A percentile compares a stretch with the other conserved stretches of the same genome.
These are phyloP conservation scores for Cordyceps cateniannulata DNA, from an alignment of 2,329 filamentous ascomycete genomes.

Conservation along the genomic window DNA sequence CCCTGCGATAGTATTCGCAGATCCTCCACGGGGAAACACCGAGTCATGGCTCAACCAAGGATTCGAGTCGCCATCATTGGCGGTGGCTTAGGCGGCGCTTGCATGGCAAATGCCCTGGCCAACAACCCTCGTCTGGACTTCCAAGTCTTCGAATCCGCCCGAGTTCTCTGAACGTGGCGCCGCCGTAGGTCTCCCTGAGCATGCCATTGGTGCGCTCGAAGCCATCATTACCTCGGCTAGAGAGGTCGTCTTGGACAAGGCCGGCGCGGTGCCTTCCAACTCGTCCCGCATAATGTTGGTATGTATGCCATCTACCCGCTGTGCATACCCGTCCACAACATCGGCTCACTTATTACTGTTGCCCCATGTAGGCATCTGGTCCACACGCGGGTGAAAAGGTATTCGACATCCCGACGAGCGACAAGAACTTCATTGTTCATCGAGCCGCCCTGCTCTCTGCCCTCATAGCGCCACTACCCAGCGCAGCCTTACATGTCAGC, in stretches of 20 bases:
- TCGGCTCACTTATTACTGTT: background rate
- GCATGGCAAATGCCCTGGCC: constrained; percentile 17
- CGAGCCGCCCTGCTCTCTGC: constrained; percentile 18
- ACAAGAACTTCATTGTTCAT: constrained; percentile 15
- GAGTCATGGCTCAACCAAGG: background rate
- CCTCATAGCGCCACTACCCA: constrained; percentile 16
- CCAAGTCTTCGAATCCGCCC: constrained; percentile 19
- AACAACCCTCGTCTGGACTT: constrained; percentile 16
- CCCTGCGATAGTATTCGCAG: background rate
- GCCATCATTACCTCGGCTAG: constrained; percentile 10
- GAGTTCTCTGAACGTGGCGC: constrained; percentile 20
- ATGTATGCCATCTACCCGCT: background rate
- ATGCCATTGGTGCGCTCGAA: constrained; percentile 15
- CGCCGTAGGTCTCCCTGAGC: constrained; percentile 16
- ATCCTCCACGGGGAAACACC: background rate
- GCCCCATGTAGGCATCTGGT: background rate
- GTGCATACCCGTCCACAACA: background rate
- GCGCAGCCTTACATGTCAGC: constrained; percentile 10
- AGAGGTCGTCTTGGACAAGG: constrained; percentile 12
- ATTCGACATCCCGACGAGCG: background rate
- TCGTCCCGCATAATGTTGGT: constrained; percentile 11
- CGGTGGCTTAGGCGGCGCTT: constrained; percentile 19
- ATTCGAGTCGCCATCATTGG: constrained; percentile 19
- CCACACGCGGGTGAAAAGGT: background rate
- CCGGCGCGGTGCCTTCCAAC: constrained; percentile 16